Base-by-base conservation (phyloP, 2,329 filamentous ascomycete species). In the Thyridium curvatum region DNA sequence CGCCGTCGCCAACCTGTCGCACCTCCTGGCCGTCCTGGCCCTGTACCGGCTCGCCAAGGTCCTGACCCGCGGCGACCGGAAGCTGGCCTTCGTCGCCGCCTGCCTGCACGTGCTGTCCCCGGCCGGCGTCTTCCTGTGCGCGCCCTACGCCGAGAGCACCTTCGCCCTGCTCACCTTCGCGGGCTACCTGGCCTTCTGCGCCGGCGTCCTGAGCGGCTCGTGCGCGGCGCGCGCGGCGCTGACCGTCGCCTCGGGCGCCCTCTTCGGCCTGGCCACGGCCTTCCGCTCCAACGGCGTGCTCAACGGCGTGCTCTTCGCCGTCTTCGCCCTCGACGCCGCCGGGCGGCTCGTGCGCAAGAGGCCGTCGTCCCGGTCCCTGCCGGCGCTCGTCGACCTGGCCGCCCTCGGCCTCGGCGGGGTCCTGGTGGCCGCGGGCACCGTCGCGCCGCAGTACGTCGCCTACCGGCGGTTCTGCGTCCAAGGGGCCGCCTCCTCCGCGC, bases 261-360 rank as follows among this genome's bases (percentile, higher is more conserved):
- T 76, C 6, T 91, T 97, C 53, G 86, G 83, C 1, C 50, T 82
- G 13, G 82, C 89, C 1, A 83, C 82, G 0, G 71, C 77, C 2
- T 79, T 94, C 45, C 82, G 93, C 41, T 88, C 84, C 53, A 98
- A 98, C 58, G 93, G 88, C 9, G 64, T 97, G 34, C 67, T 96
- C 12, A 90, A 84, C 54, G 91, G 91, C 9, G 56, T 88, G 3
- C 65, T 89, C 3, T 86, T 94, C 54, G 76, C 83, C 18, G 77
- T 74, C 46, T 68, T 71, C 8, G 35, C 72, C 7, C 42, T 60
- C 13, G 59, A 63, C 8, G 47, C 73, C 1, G 51, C 58, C 16
- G 55, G 65, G 32, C 54, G 79, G 18, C 54, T 69, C 13, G 46
- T 54, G 9, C 47, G 59, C 3, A 34, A 46, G 3, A n/a, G n/a